Evolutionary conservation across 352 stramenopile genomes (phyloP).

Genomic region (Globisporangium middletonii): DNA sequence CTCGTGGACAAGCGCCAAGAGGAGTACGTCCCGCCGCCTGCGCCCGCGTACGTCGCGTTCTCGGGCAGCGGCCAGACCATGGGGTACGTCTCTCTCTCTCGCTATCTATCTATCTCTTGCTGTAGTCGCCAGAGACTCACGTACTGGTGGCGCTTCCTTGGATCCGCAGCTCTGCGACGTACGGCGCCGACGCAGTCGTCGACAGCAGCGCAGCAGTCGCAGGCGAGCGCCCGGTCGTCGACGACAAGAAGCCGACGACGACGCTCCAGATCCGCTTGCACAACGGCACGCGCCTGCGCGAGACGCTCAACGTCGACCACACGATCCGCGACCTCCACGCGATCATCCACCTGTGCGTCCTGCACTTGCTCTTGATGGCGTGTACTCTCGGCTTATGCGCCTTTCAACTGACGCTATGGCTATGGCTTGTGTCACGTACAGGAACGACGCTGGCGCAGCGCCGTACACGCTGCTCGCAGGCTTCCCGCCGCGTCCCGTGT

Average conservation of each 20-base stretch:
- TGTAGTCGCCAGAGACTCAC: not conserved
- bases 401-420: not conserved
- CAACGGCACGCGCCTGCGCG: slow-evolving; percentile 70
- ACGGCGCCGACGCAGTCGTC: slow-evolving; percentile 43
- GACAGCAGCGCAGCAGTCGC: slow-evolving; percentile 23
- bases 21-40: slow-evolving; percentile 61
- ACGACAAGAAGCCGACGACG: slow-evolving; percentile 83
- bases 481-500: slow-evolving; percentile 88
- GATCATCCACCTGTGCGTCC: slow-evolving; percentile 71
- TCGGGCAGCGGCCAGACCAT: slow-evolving; percentile 79
- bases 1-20: slow-evolving; percentile 85
- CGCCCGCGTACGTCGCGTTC: slow-evolving; percentile 84
- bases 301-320: slow-evolving; percentile 85
- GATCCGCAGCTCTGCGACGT: slow-evolving; percentile 25
- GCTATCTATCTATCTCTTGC: not conserved
- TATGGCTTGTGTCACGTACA: slow-evolving; percentile 13
- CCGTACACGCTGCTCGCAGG: slow-evolving; percentile 90
- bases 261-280: slow-evolving; percentile 87
- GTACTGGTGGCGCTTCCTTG: not conserved
- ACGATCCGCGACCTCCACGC: slow-evolving; percentile 86
- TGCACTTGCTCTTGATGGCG: not conserved
- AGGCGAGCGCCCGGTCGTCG: slow-evolving; percentile 54
- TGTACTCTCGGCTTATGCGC: not conserved
- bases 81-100: slow-evolving; percentile 24
- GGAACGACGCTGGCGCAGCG: slow-evolving; percentile 60